Conservation (phyloP, 2,329 filamentous ascomycete species). For the Akanthomyces muscarius region DNA sequence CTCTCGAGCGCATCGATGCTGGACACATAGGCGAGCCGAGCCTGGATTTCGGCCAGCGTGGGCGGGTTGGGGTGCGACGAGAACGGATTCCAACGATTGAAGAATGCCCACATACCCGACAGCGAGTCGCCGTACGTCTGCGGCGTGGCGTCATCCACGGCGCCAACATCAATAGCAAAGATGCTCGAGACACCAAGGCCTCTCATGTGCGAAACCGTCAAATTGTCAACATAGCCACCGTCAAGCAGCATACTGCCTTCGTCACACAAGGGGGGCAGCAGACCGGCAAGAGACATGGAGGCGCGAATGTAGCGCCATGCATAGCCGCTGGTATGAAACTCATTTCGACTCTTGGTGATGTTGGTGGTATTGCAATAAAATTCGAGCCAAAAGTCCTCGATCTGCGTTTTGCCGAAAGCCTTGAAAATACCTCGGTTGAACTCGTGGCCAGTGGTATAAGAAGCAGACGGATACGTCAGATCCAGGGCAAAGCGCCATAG, state of each 20-base stretch:
- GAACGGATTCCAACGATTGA: slow-evolving; percentile 97
- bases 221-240: slow-evolving; percentile 93
- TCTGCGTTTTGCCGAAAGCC: slow-evolving; percentile 92
- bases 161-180: slow-evolving; percentile 92
- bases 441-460: slow-evolving; percentile 96
- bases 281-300: slow-evolving; percentile 91
- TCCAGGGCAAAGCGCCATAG: slow-evolving; percentile 98
- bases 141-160: slow-evolving; percentile 85
- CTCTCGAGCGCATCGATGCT: slow-evolving; percentile 91
- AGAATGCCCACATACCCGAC: slow-evolving; percentile 89
- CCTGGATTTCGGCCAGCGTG: slow-evolving; percentile 93
- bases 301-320: slow-evolving; percentile 96
- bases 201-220: slow-evolving; percentile 97
- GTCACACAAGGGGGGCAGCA: slow-evolving; percentile 91
- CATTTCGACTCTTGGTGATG: slow-evolving; percentile 86
- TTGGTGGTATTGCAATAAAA: slow-evolving; percentile 99
- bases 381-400: slow-evolving; percentile 98
- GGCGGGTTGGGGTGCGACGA: slow-evolving; percentile 85
- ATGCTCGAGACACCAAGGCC: slow-evolving; percentile 87
- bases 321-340: slow-evolving; percentile 94
- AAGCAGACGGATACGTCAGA: slow-evolving; percentile 90
- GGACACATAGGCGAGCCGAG: slow-evolving; percentile 87
- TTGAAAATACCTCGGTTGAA: slow-evolving; percentile 99
- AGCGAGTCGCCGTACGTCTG: slow-evolving; percentile 92
- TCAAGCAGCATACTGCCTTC: slow-evolving; percentile 96